Base-by-base conservation (phyloP, 2,329 filamentous ascomycete species). In the Stagonosporopsis rhizophila region DNA sequence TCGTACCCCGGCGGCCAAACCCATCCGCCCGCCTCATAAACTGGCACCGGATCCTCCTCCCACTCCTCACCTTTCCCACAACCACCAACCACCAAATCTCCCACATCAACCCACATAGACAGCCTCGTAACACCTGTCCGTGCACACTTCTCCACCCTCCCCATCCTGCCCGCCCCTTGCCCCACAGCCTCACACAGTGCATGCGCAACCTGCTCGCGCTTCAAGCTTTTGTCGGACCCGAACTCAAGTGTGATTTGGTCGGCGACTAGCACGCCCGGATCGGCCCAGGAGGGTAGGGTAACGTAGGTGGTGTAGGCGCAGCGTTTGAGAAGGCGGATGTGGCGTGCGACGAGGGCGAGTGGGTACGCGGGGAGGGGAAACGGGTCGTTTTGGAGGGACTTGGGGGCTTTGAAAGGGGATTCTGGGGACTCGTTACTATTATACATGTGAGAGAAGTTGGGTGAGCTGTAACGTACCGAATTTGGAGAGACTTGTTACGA, bases 231-330 rank as follows among this genome's bases (percentile, higher is more conserved):
- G 3, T 58, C 50, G 8, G 44, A 44, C 8, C 44, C 47, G 20
- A 64, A 66, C 25, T 66, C 63, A 8, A 66, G 17, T 6, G 47
- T 30, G 7, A 66, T 22, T 22, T 59, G 52, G 17, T 66, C 61
- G 5, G 55, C 57, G 9, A 54, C 42, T 2, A 39, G 22, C 17
- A 64, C 32, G 15, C 50, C 37, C 3, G 59, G 56, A 19, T 52
- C 55, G 11, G 59, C 41, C 62, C 62, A 65, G 6, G 46, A 19
- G 3, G 62, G 61, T 0, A 64, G 30, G 1, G 37, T 6, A 0
- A 56, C 57, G 25, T 47, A 44, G 14, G 56, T 34, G 4, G 46
- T 57, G 25, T 64, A 63, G 6, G 53, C 45, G 9, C 58, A 47
- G 17, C 52, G 40, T 22, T 52, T 44, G 0, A 64, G 23, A 25